Evolutionary conservation across 176 grass and related monocot genomes (phyloP).

Genomic region (Aechmea fasciata): DNA sequence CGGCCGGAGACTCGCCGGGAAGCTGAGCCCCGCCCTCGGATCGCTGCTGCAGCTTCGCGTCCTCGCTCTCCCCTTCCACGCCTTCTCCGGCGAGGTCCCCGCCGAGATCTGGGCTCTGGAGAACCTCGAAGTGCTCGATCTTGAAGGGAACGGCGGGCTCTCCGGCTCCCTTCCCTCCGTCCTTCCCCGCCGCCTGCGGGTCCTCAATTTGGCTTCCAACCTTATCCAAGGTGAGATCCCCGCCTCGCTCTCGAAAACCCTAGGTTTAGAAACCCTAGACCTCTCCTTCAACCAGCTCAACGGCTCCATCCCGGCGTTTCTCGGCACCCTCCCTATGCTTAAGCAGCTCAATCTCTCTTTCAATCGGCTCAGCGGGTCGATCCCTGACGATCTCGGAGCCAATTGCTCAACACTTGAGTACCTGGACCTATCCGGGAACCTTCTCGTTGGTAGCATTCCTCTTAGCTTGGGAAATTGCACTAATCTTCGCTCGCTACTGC

Average conservation of each 20-base stretch:
- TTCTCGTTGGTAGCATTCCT: slow-evolving; percentile 63
- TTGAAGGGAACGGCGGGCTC: slow-evolving; percentile 45
- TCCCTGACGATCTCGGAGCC: slow-evolving; percentile 45
- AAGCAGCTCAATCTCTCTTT: slow-evolving; percentile 52
- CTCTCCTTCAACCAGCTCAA: slow-evolving; percentile 69
- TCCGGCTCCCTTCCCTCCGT: slow-evolving; percentile 37
- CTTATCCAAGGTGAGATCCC: slow-evolving; percentile 64
- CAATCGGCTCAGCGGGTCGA: slow-evolving; percentile 63
- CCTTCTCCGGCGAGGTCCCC: slow-evolving; percentile 47
- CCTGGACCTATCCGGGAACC: slow-evolving; percentile 75
- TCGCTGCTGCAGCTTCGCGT: slow-evolving; percentile 1
- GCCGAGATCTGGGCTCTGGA: slow-evolving; percentile 44
- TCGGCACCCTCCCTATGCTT: slow-evolving; percentile 25
- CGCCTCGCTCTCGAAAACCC: slow-evolving; percentile 29
- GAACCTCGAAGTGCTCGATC: slow-evolving; percentile 37
- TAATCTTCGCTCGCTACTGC: slow-evolving; percentile 36
- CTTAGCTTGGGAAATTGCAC: slow-evolving; percentile 56
- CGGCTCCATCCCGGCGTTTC: slow-evolving; percentile 51
- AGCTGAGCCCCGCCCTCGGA: slow-evolving; percentile 3
- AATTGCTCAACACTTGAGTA: slow-evolving; percentile 47
- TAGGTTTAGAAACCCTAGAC: slow-evolving; percentile 51
- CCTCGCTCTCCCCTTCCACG: slow-evolving; percentile 27
- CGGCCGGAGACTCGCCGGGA: background rate
- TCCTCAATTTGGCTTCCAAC: slow-evolving; percentile 62
- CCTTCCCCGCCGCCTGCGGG: slow-evolving; percentile 41